A percentile compares a stretch with the other conserved stretches of the same genome.
Conservation (phyloP, 1,139 yeast genomes). For the Sugiyamaella japonica region DNA sequence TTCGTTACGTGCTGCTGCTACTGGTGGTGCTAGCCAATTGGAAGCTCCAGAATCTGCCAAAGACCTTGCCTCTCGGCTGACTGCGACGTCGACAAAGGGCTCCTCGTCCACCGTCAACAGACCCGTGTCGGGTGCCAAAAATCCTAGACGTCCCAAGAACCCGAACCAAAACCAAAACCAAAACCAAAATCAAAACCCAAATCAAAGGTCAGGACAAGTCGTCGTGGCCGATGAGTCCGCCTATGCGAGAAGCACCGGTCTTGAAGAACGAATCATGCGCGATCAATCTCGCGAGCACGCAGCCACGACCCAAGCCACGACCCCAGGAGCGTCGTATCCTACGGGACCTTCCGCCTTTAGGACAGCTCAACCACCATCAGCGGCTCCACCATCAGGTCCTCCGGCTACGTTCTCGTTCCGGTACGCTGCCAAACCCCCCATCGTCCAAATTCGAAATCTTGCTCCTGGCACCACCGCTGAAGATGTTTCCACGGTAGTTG, state of each 20-base stretch:
- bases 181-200: no score
- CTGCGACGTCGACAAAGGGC: no score
- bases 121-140: no score
- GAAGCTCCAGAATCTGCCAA: no score
- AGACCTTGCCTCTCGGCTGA: no score
- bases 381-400: neutral
- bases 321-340: no score
- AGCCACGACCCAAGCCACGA: neutral
- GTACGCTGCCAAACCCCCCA: slow-evolving; percentile 35
- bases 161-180: no score
- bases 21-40: neutral
- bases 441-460: slow-evolving; percentile 31
- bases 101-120: no score
- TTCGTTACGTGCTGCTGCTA: neutral
- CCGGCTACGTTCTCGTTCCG: slow-evolving; percentile 22
- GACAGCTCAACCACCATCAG: no score
- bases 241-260: neutral
- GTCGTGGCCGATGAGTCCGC: neutral
- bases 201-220: no score
- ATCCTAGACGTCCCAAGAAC: no score
- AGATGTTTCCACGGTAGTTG: slow-evolving; percentile 34
- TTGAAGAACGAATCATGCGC: neutral
- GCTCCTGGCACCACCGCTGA: slow-evolving; percentile 34
- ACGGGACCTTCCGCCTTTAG: no score
- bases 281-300: neutral